Evolutionary conservation across 2,329 filamentous ascomycete genomes (phyloP).

Genomic region (Nothomitra cinnamomea): DNA sequence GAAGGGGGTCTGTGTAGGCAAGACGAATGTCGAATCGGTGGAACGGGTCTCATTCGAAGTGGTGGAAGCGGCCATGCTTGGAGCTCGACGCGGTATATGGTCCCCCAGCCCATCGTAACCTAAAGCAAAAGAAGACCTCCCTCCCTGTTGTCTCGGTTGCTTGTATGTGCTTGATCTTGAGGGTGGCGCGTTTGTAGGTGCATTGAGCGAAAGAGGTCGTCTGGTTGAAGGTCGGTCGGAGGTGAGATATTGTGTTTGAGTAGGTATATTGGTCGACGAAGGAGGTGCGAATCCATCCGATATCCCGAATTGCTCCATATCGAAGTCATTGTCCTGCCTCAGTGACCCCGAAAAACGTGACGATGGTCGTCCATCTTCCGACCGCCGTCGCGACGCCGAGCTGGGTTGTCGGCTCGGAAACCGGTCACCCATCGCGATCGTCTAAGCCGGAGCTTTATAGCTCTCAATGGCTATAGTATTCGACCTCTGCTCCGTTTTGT

Average conservation of each 20-base stretch:
- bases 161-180: conserved; percentile 41
- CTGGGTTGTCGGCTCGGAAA: not conserved
- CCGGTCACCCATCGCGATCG: conserved; percentile 1
- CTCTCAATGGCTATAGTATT: not conserved
- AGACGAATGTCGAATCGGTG: conserved; percentile 16
- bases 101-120: conserved; percentile 33
- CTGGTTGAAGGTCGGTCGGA: conserved; percentile 13
- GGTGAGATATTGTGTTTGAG: conserved; percentile 11
- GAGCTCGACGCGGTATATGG: conserved; percentile 9
- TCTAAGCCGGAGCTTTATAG: not conserved
- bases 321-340: conserved; percentile 31
- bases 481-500: not conserved
- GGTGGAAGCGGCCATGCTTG: conserved; percentile 9
- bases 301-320: conserved; percentile 32
- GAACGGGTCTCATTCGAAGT: conserved; percentile 16
- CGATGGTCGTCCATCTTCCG: conserved; percentile 28
- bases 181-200: conserved; percentile 17
- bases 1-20: conserved; percentile 43
- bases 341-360: conserved; percentile 21
- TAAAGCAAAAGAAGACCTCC: conserved; percentile 27
- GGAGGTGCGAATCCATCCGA: conserved; percentile 35
- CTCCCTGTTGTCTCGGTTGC: conserved; percentile 29
- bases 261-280: conserved; percentile 14
- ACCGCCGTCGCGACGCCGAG: conserved; percentile 19
- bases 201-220: conserved; percentile 10